Evolutionary conservation across 1,284 basidiomycete species (phyloP), one percentile per base, ranked within the genome.

Genomic region (Cryptococcus depauperatus): DNA sequence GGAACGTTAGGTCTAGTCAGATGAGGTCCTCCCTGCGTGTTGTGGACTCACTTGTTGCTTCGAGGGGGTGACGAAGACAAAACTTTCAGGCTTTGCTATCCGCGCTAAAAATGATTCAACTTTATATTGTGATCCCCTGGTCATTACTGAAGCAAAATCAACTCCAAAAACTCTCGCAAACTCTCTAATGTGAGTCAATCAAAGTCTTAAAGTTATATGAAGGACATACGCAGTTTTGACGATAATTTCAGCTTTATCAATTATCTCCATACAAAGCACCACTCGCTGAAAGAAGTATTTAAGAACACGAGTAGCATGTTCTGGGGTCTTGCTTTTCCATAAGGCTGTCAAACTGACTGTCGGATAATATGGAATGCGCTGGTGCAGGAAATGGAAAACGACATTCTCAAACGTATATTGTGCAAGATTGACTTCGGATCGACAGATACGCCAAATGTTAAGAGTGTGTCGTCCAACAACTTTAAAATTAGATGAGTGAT

Each of bases 101-200:
- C 91, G 82, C 67, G 95, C 90, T 83, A 98, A 84, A 72, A 98
- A 93, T 0, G 90, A 91, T 73, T 98, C 93, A 18, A 98, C 93
- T 72, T 97, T 97, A 76, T 90, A 97, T 59, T 98, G 93, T 2
- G 89, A 93, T 1, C 93, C 93, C 26, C 95, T 80, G 54, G 82
- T 90, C 48, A 96, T 80, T 35, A 97, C 92, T 0, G 91, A 95
- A 63, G 85, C 88, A 66, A 97, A 97, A 70, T 98, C 93, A 40
- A 98, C 84, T 0, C 93, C 93, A 57, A 96, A 96, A 11, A 97
- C 87, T 11, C 93, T 81, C 16, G 93, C 91, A 59, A 96, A 96
- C 68, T 98, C 93, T 4, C 90, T 92, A 58, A 7, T 39, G 37
- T 8, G 19, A 25, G 18, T 37, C 45, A 2, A 41, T 19, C 22